Evolutionary conservation across 495 filamentous ascomycete genomes (phyloP).

Genomic region (Penicillium soppii): DNA sequence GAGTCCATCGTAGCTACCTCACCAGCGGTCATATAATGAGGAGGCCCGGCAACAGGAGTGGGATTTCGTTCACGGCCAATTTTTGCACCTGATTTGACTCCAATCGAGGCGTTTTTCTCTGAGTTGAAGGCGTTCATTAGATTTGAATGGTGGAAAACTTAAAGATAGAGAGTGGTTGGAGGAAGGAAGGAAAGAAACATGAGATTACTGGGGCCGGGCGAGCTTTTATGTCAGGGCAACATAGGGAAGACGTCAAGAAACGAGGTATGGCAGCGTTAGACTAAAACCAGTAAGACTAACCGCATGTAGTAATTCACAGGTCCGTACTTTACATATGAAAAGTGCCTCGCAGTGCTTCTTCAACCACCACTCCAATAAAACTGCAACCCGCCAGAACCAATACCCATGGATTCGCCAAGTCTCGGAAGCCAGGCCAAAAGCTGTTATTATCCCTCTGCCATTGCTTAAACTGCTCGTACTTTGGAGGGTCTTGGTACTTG

Average conservation of each 20-base stretch:
- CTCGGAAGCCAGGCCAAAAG: constrained; percentile 52
- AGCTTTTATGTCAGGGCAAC: too few relatives aligned
- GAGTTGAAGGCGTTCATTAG: too few relatives aligned
- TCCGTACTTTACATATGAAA: background rate
- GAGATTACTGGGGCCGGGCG: too few relatives aligned
- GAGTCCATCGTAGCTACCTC: constrained; percentile 47
- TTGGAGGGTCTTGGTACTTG: constrained; percentile 40
- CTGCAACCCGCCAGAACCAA: constrained; percentile 51
- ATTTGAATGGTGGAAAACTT: too few relatives aligned
- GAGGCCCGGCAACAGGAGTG: constrained; percentile 32
- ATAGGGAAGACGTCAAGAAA: too few relatives aligned
- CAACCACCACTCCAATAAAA: constrained; percentile 29
- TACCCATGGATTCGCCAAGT: constrained; percentile 53
- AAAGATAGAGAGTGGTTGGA: too few relatives aligned
- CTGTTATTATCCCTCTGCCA: constrained; percentile 55
- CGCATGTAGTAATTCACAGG: too few relatives aligned
- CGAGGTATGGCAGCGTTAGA: too few relatives aligned
- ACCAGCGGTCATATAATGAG: constrained; percentile 39
- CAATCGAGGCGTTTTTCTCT: background rate
- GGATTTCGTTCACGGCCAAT: constrained; percentile 35
- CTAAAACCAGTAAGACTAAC: too few relatives aligned
- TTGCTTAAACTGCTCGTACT: constrained; percentile 46
- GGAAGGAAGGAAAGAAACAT: too few relatives aligned
- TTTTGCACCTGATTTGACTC: too few relatives aligned
- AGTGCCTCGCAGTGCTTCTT: constrained; percentile 18